A percentile compares a stretch with the other conserved stretches of the same genome.
Conservation (phyloP, 129 eudicot genomes). For the Pittosporum tobira region DNA sequence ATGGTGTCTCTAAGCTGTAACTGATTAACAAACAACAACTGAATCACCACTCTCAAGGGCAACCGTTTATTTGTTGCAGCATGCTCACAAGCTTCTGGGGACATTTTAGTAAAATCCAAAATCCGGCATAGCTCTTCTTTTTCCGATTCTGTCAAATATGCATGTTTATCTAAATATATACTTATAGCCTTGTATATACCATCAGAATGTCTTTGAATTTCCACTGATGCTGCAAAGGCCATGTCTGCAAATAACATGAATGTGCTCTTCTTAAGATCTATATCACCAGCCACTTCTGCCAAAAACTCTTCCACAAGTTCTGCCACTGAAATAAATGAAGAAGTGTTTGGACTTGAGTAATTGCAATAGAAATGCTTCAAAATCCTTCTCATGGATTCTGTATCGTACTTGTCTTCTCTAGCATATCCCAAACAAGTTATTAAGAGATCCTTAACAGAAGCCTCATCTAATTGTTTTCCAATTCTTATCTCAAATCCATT, state of each 20-base stretch:
- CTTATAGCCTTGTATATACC: constrained; percentile 57
- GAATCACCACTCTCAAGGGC: constrained; percentile 52
- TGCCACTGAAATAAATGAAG: constrained; percentile 32
- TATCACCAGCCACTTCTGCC: constrained; percentile 41
- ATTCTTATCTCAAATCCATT: constrained; percentile 46
- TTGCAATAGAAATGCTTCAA: constrained; percentile 43
- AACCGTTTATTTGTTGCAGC: constrained; percentile 49
- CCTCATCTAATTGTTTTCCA: constrained; percentile 49
- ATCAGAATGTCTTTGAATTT: constrained; percentile 30
- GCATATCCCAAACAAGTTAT: constrained; percentile 56
- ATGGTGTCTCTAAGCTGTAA: constrained; percentile 43
- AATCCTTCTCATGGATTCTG: constrained; percentile 45
- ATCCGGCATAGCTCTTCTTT: constrained; percentile 45
- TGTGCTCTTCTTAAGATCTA: constrained; percentile 33
- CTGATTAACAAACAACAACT: constrained; percentile 48
- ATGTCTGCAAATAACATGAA: constrained; percentile 44
- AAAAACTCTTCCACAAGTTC: constrained; percentile 53
- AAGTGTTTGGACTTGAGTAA: constrained; percentile 12
- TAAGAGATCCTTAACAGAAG: constrained; percentile 39
- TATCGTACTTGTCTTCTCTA: constrained; percentile 39
- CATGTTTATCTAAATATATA: constrained; percentile 47
- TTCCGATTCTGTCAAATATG: constrained; percentile 50
- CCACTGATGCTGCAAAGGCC: constrained; percentile 33
- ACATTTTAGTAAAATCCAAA: constrained; percentile 56
- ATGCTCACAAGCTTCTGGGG: constrained; percentile 49